phyloP scores from a whole-genome alignment of 2,329 filamentous ascomycete species.

The Hypocreales sp. region DNA sequence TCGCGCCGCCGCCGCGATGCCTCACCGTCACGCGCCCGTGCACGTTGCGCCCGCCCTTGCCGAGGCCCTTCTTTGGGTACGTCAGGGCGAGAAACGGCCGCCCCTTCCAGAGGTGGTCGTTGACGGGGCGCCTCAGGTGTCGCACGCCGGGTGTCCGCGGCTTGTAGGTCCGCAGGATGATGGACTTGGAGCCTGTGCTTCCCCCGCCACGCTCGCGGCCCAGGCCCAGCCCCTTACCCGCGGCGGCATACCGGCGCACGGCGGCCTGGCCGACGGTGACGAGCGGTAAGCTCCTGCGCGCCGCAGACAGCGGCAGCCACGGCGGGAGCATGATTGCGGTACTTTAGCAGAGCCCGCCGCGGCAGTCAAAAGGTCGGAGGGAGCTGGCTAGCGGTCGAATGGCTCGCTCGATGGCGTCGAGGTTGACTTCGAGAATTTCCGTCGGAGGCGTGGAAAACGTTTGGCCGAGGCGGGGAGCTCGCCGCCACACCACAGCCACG shows the following conservation, averaged over 20 bases:
- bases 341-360: not conserved
- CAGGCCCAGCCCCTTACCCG: too few species aligned
- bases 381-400: not conserved
- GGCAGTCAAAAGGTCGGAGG: not conserved
- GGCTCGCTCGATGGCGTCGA: not conserved
- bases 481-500: too few species aligned
- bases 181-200: too few species aligned
- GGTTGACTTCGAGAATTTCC: constrained; percentile 10
- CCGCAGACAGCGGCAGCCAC: constrained; percentile 13
- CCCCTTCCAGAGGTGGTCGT: constrained; percentile 95
- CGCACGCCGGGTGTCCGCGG: constrained; percentile 84
- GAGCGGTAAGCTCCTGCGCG: constrained; percentile 13
- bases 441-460: constrained; percentile 9
- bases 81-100: constrained; percentile 71
- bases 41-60: constrained; percentile 84
- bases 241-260: constrained; percentile 16
- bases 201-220: too few species aligned
- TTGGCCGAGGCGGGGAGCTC: too few species aligned
- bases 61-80: constrained; percentile 81
- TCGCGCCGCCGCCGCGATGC: constrained; percentile 83
- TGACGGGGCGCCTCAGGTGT: constrained; percentile 82
- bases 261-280: constrained; percentile 11
- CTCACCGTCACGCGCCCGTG: constrained; percentile 74
- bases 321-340: constrained; percentile 16
- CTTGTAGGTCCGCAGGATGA: constrained; percentile 50